Evolutionary conservation across 1,139 yeast species (phyloP), one percentile per base, ranked within the genome.

Genomic region (Casaregolazyma lundiana): DNA sequence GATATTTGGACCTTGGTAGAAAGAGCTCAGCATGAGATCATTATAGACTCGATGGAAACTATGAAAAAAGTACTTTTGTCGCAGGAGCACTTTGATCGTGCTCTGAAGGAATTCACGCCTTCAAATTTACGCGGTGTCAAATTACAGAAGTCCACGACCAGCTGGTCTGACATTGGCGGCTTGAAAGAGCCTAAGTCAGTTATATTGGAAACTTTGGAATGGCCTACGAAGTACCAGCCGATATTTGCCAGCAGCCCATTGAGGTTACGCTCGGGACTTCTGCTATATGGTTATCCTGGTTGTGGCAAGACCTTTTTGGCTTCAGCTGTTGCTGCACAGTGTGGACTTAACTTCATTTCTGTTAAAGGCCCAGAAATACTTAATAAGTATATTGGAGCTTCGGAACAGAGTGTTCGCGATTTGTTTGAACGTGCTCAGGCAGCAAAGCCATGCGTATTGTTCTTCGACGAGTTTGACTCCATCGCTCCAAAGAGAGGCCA

Each of bases 401-500:
- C 96, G 35, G 99, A 92, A 65, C 97, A 90, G 64, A 81, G 92
- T 44, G 94, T 92, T 2, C 74, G 99, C 48, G 97, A 92, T 50
- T 72, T 94, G 46, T 92, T 92, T 64, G 97, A 89, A 57, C 75
- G 96, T 36, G 99, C 98, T 0, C 90, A 85, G 63, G 81, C 96
- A 39, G 96, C 96, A 2, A 87, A 85, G 60, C 97, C 98, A 1
- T 92, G 98, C 62, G 83, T 92, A 38, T 68, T 92, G 49, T 92
- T 92, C 63, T 92, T 92, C 65, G 98, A 92, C 66, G 98, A 92
- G 63, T 89, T 92, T 64, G 98, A 92, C 58, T 88, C 97, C 0
- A 88, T 92, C 60, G 97, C 97, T 0, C 97, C 98, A 1, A 90
- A 90, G 65, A 81, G 98, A 72, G 98, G 98, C 1, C 97, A 90